These are phyloP conservation scores for Curvularia spicifera DNA, from an alignment of 2,329 filamentous ascomycete genomes.

Conservation along the genomic window DNA sequence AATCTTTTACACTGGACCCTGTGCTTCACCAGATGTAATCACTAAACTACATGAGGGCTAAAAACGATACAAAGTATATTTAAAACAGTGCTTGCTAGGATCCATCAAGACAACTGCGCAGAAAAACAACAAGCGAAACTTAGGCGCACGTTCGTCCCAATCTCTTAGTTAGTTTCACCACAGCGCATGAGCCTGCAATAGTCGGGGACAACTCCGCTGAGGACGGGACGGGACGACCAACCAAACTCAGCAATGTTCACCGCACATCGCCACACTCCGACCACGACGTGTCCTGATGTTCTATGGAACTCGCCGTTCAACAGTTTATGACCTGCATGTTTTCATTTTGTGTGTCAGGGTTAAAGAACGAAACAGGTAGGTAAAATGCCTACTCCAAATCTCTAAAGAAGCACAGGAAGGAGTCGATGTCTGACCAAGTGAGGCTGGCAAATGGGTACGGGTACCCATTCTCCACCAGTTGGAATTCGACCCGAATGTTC, in stretches of 20 bases:
- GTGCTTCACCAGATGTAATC: background rate
- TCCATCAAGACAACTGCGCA: background rate
- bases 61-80: background rate
- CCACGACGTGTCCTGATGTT: background rate
- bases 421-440: background rate
- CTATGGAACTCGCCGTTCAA: background rate
- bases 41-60: background rate
- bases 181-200: too few relatives aligned
- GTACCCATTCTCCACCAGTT: background rate
- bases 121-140: background rate
- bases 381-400: too few relatives aligned
- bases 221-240: background rate
- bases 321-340: background rate
- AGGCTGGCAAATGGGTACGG: background rate
- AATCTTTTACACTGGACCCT: background rate
- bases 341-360: background rate
- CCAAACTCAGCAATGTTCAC: background rate
- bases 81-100: background rate
- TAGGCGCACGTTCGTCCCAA: background rate
- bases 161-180: background rate
- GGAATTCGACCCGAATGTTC: too few relatives aligned
- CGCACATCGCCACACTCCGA: background rate
- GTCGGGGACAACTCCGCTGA: background rate
- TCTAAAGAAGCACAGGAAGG: too few relatives aligned
- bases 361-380: background rate